phyloP scores from a whole-genome alignment of 768 basidiomycete genomes.

The Amanita exitialis region DNA sequence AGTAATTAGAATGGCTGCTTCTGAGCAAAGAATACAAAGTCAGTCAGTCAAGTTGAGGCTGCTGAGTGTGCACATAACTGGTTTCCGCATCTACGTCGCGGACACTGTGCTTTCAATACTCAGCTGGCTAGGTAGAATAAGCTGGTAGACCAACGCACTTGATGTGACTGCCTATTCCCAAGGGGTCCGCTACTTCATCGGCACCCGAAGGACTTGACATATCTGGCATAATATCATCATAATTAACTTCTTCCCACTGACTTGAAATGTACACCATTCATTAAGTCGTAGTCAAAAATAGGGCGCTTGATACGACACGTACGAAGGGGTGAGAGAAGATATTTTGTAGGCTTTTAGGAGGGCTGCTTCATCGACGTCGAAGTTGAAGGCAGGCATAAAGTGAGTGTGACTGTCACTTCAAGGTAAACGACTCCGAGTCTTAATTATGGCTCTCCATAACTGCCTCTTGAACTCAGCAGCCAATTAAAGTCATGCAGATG shows the following conservation, averaged over 20 bases:
- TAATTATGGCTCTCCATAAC: too few relatives aligned
- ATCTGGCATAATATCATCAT: slow-evolving; percentile 71
- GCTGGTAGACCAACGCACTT: slow-evolving; percentile 33
- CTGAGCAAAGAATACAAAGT: slow-evolving; percentile 22
- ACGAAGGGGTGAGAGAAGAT: slow-evolving; percentile 69
- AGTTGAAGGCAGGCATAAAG: slow-evolving; percentile 50
- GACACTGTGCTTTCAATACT: slow-evolving; percentile 27
- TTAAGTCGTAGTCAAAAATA: background rate
- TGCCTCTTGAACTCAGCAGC: too few relatives aligned
- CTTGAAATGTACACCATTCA: slow-evolving; percentile 23
- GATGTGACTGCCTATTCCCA: slow-evolving; percentile 62
- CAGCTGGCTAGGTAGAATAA: background rate
- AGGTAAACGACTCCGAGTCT: too few relatives aligned
- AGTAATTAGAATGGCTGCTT: slow-evolving; percentile 73
- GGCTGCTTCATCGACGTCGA: slow-evolving; percentile 70
- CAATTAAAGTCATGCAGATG: background rate
- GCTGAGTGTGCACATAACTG: slow-evolving; percentile 28
- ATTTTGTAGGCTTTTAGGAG: slow-evolving; percentile 86
- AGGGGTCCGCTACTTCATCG: slow-evolving; percentile 48
- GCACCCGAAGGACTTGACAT: slow-evolving; percentile 37
- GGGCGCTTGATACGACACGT: slow-evolving; percentile 13
- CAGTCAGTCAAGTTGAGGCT: slow-evolving; percentile 17
- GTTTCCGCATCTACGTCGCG: slow-evolving; percentile 69
- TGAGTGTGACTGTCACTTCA: background rate
- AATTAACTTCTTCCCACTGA: slow-evolving; percentile 85